Percentiles rank a stretch among this genome's conserved stretches.
These are phyloP conservation scores for Russula vinacea DNA, from an alignment of 768 basidiomycete species.

Conservation along the genomic window DNA sequence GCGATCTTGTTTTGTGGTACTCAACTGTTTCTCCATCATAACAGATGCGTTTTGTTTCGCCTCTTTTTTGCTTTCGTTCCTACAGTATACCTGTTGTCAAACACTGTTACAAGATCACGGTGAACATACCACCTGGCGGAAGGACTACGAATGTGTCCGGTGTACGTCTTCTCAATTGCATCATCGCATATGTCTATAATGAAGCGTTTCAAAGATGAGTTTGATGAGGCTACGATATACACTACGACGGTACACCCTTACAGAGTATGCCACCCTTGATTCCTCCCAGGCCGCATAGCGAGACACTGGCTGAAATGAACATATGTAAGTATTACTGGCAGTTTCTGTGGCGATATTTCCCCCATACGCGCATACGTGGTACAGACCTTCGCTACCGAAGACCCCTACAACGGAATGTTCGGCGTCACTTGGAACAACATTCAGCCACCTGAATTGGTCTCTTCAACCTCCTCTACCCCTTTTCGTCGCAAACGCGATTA, in stretches of 20 bases:
- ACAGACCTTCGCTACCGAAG: slow-evolving; percentile 65
- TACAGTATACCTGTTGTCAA: slow-evolving; percentile 51
- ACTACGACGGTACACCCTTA: slow-evolving; percentile 44
- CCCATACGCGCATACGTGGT: slow-evolving; percentile 57
- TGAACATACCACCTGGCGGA: slow-evolving; percentile 75
- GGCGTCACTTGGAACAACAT: slow-evolving; percentile 80
- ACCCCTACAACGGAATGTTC: slow-evolving; percentile 94
- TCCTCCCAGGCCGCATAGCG: too few species aligned
- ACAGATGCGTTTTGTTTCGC: slow-evolving; percentile 24
- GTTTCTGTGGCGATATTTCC: slow-evolving; percentile 78
- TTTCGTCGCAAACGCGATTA: too few species aligned
- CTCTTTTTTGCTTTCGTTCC: slow-evolving; percentile 3
- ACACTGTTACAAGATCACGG: slow-evolving; percentile 92
- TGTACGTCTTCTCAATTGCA: slow-evolving; percentile 45
- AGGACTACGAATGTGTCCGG: slow-evolving; percentile 84
- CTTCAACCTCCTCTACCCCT: slow-evolving; percentile 8
- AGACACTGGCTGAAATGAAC: background rate
- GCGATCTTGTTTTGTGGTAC: background rate
- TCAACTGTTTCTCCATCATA: slow-evolving; percentile 13
- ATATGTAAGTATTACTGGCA: slow-evolving; percentile 82
- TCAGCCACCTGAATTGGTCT: slow-evolving; percentile 70
- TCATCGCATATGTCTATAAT: background rate
- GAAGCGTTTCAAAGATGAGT: slow-evolving; percentile 65
- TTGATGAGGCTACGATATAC: slow-evolving; percentile 96
- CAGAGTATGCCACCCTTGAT: too few species aligned